phyloP scores from a whole-genome alignment of 805 yeast genomes.

The Kodamaea hsintzibuensis region DNA sequence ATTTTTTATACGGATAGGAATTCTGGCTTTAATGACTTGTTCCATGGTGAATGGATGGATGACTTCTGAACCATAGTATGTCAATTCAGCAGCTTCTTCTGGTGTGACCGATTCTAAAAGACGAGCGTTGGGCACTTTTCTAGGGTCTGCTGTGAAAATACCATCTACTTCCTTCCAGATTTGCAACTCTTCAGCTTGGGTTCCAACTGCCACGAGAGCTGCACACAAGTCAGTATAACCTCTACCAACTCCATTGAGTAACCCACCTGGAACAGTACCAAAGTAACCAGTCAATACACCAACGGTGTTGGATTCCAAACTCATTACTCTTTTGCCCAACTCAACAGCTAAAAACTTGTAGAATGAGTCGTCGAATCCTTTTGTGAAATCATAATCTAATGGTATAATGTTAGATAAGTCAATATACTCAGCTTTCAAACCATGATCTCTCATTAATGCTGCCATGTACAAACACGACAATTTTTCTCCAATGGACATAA shows the following conservation, averaged over 20 bases:
- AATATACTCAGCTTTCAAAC: conserved; percentile 73
- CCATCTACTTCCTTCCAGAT: conserved; percentile 99
- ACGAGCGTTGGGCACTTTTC: conserved; percentile 90
- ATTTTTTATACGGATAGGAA: conserved; percentile 95
- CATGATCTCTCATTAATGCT: conserved; percentile 77
- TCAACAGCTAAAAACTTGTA: conserved; percentile 55
- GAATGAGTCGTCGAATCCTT: conserved; percentile 67
- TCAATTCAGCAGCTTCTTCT: conserved; percentile 97
- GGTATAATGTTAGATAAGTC: conserved; percentile 78
- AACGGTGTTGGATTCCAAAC: conserved; percentile 46
- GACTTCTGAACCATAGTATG: conserved; percentile 97
- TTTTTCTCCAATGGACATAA: conserved; percentile 94
- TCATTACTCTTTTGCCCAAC: conserved; percentile 51
- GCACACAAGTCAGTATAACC: conserved; percentile 99
- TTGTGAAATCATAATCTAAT: conserved; percentile 51
- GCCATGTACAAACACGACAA: conserved; percentile 88
- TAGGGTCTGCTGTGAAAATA: conserved; percentile 96
- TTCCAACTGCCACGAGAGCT: conserved; percentile 91
- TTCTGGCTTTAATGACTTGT: conserved; percentile 93
- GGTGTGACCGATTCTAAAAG: conserved; percentile 88
- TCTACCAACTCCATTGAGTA: conserved; percentile 89
- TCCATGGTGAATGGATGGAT: conserved; percentile 99
- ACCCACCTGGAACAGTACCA: conserved; percentile 94
- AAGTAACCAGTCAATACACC: conserved; percentile 97
- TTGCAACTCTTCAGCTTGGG: conserved; percentile 89